Base-by-base conservation (phyloP, 139 green algal genomes). In the Cymbomonas tetramitiformis region DNA sequence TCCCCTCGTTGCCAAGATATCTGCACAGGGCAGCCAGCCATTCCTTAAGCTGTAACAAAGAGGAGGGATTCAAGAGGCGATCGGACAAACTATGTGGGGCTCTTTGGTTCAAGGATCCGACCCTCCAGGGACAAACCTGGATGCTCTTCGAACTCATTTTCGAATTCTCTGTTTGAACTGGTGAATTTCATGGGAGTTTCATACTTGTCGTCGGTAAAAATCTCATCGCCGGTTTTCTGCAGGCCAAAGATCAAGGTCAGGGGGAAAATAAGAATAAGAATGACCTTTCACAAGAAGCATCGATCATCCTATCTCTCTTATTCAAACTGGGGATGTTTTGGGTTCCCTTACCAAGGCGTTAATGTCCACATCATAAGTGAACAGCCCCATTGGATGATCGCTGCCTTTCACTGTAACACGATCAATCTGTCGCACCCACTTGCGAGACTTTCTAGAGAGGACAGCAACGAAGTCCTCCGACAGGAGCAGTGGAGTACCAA, bases 321-420 rank as follows among this genome's bases (percentile, higher is more conserved):
- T 21, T 60, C 61, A 51, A 30, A 26, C 9, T 41, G 21, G 4
- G 36, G 18, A 26, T 10, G 18, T 38, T 4, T 39, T 30, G 15
- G 21, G 8, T 19, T 46, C 32, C 3, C 44, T 12, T 3, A 28
- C 19, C 29, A 79, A 64, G 24, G 9, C 25, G 6, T 70, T 60
- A 5, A 64, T 6, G 55, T 30, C n/a, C 33, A 71, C 65, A 36
- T 67, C 57, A 44, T 61, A 77, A n/a, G 82, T 91, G 78, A 72
- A 93, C 18, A 94, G 62, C 1, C 70, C 76, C 57, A 91, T 67
- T 1, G 86, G 86, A 51, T 83, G 62, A 4, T 61, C 79, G 61
- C 74, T 86, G 64, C 89, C 88, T 62, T 96, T 95, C 21, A 97
- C 86, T 0, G 76, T 90, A 4, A 97, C 85, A 34, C 68, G 73